Conservation (phyloP, 768 basidiomycete species). For the Russula foetens region DNA sequence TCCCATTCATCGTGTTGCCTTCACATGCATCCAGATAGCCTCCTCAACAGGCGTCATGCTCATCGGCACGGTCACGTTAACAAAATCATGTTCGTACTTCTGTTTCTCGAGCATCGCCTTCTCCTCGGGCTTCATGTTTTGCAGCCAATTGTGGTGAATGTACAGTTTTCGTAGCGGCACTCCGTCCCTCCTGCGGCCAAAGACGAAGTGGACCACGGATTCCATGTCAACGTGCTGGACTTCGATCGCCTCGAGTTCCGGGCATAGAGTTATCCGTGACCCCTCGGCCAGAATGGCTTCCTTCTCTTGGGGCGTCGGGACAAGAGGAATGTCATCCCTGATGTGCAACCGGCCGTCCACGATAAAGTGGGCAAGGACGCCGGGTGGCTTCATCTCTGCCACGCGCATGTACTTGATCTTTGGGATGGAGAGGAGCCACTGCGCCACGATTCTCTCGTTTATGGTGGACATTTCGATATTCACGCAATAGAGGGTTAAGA, state of each 20-base stretch:
- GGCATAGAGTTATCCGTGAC: conserved; percentile 1
- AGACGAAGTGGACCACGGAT: not conserved
- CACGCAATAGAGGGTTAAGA: conserved; percentile 45
- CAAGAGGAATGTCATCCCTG: conserved; percentile 9
- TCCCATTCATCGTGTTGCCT: not conserved
- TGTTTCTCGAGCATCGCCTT: not conserved
- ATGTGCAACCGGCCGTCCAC: conserved; percentile 12
- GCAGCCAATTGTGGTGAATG: not conserved
- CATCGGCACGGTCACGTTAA: not conserved
- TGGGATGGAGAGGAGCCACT: conserved; percentile 54
- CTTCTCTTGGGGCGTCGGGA: not conserved
- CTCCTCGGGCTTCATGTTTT: not conserved
- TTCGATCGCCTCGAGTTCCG: conserved; percentile 11
- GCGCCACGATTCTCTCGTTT: conserved; percentile 31
- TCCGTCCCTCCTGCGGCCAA: not conserved
- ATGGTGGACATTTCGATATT: conserved; percentile 27
- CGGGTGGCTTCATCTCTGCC: not conserved
- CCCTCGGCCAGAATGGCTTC: not conserved
- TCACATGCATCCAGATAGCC: conserved; percentile 2
- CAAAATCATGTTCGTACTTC: not conserved
- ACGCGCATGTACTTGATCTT: conserved; percentile 29
- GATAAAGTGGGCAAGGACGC: not conserved
- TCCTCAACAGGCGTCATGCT: conserved; percentile 1
- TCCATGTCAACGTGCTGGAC: not conserved
- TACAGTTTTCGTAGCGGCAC: conserved; percentile 11